Evolutionary conservation across 2,329 filamentous ascomycete genomes (phyloP), one percentile per base, ranked within the genome.

Genomic region (Pseudogymnoascus sp.): DNA sequence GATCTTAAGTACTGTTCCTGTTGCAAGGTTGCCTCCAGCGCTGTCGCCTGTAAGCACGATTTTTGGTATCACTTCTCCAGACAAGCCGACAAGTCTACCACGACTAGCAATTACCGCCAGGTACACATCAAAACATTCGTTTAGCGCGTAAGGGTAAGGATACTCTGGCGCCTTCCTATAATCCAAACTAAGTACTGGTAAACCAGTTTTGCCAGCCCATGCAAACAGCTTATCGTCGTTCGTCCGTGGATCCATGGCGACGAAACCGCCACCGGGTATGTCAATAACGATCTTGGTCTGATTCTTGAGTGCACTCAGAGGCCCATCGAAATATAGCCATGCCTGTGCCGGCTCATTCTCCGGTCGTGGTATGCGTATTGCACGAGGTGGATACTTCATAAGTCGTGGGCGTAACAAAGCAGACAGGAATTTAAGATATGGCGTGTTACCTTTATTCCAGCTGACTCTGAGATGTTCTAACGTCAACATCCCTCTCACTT

Each of bases 161-260:
- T 85, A 87, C 70, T 96, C 91, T 0, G 91, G 91, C 0, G 91
- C 91, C 72, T 95, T 95, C 68, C 83, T 85, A 76, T 99, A 99
- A 72, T 99, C 92, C 64, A 99, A 76, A 70, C 93, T 96, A 63
- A 99, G 77, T 5, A 99, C 83, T 0, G 95, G 93, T n/a, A 96
- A 74, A 0, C 92, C 91, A 0, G 90, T 90, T 74, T 90, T 93
- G 14, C 89, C 89, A 0, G 95, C 91, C 95, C 95, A 99, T 1
- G 90, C 86, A 69, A 96, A 85, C 16, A 99, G 80, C 75, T 96
- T 96, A 75, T 99, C 95, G 72, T 99, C 95, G 70, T 96, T 92
- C 70, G 88, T 90, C 53, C 95, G 81, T n/a, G 95, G 95, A 64
- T 91, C 87, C 95, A 99, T 99, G n/a, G 95, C 93, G 11, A 99